A percentile compares a stretch with the other conserved stretches of the same genome.
Conservation (phyloP, 2,329 filamentous ascomycete species). For the Aspergillus oerlinghausenensis region DNA sequence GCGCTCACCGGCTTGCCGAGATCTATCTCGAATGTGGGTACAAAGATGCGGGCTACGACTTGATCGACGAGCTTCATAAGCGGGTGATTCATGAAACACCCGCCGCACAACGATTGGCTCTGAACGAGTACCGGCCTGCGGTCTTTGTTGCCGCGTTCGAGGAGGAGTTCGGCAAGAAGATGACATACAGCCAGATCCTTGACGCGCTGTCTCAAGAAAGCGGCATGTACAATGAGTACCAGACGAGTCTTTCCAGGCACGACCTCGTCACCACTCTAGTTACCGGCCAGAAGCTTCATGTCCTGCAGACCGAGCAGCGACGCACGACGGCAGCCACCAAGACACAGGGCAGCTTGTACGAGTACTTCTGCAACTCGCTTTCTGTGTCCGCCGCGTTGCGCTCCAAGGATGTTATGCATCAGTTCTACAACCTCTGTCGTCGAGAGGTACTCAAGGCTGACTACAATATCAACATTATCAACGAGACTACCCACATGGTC, state of each 20-base stretch:
- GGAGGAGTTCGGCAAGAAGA: constrained; percentile 36
- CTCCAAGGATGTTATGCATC: constrained; percentile 24
- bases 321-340: constrained; percentile 24
- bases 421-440: constrained; percentile 31
- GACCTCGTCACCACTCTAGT: constrained; percentile 31
- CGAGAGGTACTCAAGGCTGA: constrained; percentile 27
- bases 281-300: constrained; percentile 26
- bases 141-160: constrained; percentile 46
- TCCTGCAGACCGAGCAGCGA: constrained; percentile 29
- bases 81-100: constrained; percentile 47
- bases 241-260: constrained; percentile 28
- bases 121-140: constrained; percentile 36
- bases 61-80: constrained; percentile 46
- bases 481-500: constrained; percentile 23
- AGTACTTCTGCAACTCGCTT: constrained; percentile 34
- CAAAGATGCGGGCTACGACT: constrained; percentile 35
- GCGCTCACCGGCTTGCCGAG: constrained; percentile 43
- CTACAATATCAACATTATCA: constrained; percentile 29
- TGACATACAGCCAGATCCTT: constrained; percentile 38
- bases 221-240: constrained; percentile 38
- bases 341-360: constrained; percentile 32
- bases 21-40: constrained; percentile 44
- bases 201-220: constrained; percentile 42
- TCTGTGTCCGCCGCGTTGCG: constrained; percentile 23
- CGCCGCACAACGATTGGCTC: constrained; percentile 18